A percentile compares a stretch with the other conserved stretches of the same genome.
Evolutionary conservation across 176 grass and related monocot genomes (phyloP).

Genomic region (Phoenix roebelenii): DNA sequence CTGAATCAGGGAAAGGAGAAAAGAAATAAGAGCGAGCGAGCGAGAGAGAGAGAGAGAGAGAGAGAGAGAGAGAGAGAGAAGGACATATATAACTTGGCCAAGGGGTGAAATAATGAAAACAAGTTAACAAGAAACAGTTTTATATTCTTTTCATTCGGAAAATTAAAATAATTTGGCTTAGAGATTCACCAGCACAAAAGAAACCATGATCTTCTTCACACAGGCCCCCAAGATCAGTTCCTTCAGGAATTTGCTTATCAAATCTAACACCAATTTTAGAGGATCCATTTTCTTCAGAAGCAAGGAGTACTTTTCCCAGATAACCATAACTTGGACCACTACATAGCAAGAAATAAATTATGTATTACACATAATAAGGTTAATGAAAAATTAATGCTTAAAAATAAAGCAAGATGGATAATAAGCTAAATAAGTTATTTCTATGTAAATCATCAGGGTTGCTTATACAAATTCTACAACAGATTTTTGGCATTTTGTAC

Average conservation of each 20-base stretch:
- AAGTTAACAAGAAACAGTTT: neutral
- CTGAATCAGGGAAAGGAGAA: slow-evolving; percentile 37
- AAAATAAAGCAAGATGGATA: too few species aligned
- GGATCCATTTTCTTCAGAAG: slow-evolving; percentile 14
- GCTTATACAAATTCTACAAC: too few species aligned
- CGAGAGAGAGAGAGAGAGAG: neutral
- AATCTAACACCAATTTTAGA: slow-evolving; percentile 21
- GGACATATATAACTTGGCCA: too few species aligned
- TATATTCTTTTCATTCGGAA: neutral
- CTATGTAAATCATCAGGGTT: too few species aligned
- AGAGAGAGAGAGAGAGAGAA: too few species aligned
- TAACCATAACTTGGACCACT: slow-evolving; percentile 17
- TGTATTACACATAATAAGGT: too few species aligned
- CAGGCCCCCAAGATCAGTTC: slow-evolving; percentile 14
- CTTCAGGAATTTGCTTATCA: slow-evolving; percentile 17
- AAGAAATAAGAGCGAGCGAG: neutral
- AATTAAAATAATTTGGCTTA: neutral
- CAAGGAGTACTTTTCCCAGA: slow-evolving; percentile 20
- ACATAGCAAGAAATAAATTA: neutral
- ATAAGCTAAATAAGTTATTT: too few species aligned
- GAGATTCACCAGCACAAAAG: slow-evolving; percentile 14
- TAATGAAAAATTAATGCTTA: too few species aligned
- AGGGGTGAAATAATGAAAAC: neutral
- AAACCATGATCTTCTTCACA: slow-evolving; percentile 21
- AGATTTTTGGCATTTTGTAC: too few species aligned